Evolutionary conservation across 1,139 yeast species (phyloP), one percentile per base, ranked within the genome.

Genomic region (Pichiaceae sp.): DNA sequence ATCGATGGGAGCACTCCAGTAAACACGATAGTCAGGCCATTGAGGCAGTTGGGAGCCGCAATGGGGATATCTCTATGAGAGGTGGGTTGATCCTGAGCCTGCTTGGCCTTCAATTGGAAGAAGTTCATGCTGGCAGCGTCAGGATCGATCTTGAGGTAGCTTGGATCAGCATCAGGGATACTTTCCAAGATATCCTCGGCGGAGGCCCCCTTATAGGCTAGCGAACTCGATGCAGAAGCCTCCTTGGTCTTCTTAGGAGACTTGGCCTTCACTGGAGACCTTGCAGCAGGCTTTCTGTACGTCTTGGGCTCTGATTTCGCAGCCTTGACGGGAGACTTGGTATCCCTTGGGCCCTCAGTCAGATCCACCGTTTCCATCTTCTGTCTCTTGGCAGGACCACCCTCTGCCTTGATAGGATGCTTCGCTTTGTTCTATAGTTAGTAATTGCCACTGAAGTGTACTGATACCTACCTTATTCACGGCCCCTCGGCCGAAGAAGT

Each of bases 21-120:
- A 53, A 93, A 91, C 0, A 93, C 97, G 46, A 91, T 82, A 0
- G 95, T 86, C 34, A 91, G 61, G 0, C 98, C 98, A 1, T 79
- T 68, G 29, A 89, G 62, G 60, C 97, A 89, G 54, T 86, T 78
- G 2, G 87, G 83, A 17, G 78, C 71, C 0, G 95, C 96, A 45
- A 71, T 77, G 0, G 95, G 94, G 16, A 81, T 62, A n/a, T 39
- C 41, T 9, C 69, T 74, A 30, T 39, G 38, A 2, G 38, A 51
- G 35, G 53, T 53, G 1, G 59, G 24, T 17, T 56, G 48, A 15
- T 51, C 57, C 4, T 58, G 63, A 27, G 54, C 57, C 32, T 36
- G 54, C 35, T 33, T 42, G n/a, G 72, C 68, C 47, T 69, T 68
- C 47, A 66, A 54, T 35, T 69, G 73, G 43, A 68, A 69, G 53